Base-by-base conservation (phyloP, 2,329 filamentous ascomycete genomes). In the Verticillium zaregamsianum region DNA sequence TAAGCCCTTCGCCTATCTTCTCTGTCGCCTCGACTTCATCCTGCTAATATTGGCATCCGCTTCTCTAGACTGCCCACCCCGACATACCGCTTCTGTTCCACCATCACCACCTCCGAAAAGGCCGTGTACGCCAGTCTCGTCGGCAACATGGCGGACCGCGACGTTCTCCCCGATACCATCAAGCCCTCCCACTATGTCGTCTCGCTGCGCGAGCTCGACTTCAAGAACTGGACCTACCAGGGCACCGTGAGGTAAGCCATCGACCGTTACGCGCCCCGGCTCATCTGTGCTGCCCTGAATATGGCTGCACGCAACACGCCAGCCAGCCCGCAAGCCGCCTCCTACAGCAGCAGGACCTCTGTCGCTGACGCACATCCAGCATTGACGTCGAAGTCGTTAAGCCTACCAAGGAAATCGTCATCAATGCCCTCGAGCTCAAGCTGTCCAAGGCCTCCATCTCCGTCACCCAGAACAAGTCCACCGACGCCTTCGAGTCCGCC, bases 141-240 rank as follows among this genome's bases (percentile, higher is more conserved):
- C 45, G 60, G 63, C 63, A 58, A 58, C 37, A 86, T 86, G 80
- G 75, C 79, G 59, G 86, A 88, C 74, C 81, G 86, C 72, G 86
- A 89, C 64, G 80, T 86, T 66, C 82, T 89, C 64, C 86, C 86
- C 57, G 79, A 81, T 69, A 77, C 76, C 67, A 87, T 94, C 73
- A 94, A 92, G 79, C 93, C 95, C 2, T 80, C 82, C 65, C 92
- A 98, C 79, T 99, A 99, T 79, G 82, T 86, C 70, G 82, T 99
- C 67, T 92, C 89, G 61, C 85, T 99, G 68, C 87, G 83, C 72
- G 89, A 95, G 69, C 80, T 99, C 66, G 89, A 97, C 63, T 97
- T 94, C 68, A 77, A 78, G 63, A 76, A 77, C 60, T 88, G 86
- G 88, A 87, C 85, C 63, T 99, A 94, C 80, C 87, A 94, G 78